Evolutionary conservation across 805 yeast species (phyloP).

Genomic region (Ogataea nonfermentans): DNA sequence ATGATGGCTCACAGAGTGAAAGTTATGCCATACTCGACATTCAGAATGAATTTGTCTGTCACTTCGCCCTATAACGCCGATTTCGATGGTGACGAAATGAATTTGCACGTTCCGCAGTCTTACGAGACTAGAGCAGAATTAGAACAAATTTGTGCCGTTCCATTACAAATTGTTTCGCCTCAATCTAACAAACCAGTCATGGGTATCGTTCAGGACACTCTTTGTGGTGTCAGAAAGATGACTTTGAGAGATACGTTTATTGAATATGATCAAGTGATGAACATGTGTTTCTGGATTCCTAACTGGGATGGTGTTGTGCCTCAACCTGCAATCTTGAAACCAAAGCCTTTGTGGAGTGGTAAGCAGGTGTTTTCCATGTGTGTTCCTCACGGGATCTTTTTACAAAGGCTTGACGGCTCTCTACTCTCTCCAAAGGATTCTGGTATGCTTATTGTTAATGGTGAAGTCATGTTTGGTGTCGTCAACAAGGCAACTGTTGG

Average conservation of each 20-base stretch:
- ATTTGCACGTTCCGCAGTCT: conserved; percentile 97
- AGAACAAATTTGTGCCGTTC: conserved; percentile 94
- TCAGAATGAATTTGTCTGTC: conserved; percentile 92
- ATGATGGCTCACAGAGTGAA: conserved; percentile 99
- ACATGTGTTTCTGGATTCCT: conserved; percentile 96
- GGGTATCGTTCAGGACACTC: conserved; percentile 99
- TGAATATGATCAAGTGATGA: conserved; percentile 93
- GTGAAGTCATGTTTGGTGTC: conserved; percentile 96
- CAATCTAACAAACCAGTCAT: conserved; percentile 98
- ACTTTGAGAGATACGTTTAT: conserved; percentile 86
- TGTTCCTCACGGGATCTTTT: conserved; percentile 92
- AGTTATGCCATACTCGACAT: conserved; percentile 98
- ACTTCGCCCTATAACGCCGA: conserved; percentile 99
- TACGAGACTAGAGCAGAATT: conserved; percentile 97
- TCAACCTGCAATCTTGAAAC: conserved; percentile 89
- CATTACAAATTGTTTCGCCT: conserved; percentile 95
- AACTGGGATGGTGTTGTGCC: conserved; percentile 99
- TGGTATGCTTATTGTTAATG: conserved; percentile 94
- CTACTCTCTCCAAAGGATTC: conserved; percentile 83
- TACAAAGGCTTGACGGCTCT: conserved; percentile 92
- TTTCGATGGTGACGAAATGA: conserved; percentile 99
- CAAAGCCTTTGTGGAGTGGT: conserved; percentile 97
- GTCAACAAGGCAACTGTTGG: conserved; percentile 98
- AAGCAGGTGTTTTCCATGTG: conserved; percentile 90
- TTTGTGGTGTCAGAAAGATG: conserved; percentile 96